These are phyloP conservation scores for Cercospora zeae-maydis DNA, from an alignment of 2,329 filamentous ascomycete genomes.

Conservation along the genomic window DNA sequence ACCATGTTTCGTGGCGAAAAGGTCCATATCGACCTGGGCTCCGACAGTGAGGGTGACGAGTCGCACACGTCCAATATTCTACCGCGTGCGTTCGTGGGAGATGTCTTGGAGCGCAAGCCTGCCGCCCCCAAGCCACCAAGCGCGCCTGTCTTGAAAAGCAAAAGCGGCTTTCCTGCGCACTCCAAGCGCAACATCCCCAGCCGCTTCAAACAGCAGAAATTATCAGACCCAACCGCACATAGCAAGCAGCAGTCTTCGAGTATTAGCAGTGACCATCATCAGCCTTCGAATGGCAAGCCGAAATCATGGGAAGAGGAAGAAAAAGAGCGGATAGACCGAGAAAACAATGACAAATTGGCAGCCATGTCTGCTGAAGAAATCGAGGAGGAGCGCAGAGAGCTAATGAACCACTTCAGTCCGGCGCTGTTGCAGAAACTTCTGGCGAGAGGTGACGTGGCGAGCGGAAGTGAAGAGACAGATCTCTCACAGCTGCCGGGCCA, in stretches of 20 bases:
- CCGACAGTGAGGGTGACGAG: constrained; percentile 37
- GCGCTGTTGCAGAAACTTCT: constrained; percentile 73
- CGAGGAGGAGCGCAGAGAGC: constrained; percentile 70
- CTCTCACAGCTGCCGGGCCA: constrained; percentile 24
- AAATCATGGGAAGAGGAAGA: constrained; percentile 53
- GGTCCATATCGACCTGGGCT: constrained; percentile 58
- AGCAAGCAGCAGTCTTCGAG: background rate
- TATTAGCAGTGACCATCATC: background rate
- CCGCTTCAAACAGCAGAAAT: constrained; percentile 68
- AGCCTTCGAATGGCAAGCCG: constrained; percentile 20
- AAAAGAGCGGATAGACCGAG: constrained; percentile 69
- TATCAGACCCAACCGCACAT: background rate
- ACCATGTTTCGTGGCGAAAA: constrained; percentile 54
- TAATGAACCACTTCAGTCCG: constrained; percentile 74
- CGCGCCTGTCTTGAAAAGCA: constrained; percentile 57
- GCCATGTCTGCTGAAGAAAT: constrained; percentile 82
- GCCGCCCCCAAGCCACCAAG: constrained; percentile 58
- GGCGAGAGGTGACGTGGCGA: constrained; percentile 70
- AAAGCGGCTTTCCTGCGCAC: constrained; percentile 78
- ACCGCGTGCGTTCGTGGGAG: constrained; percentile 56
- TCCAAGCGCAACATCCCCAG: constrained; percentile 72
- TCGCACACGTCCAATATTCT: constrained; percentile 10
- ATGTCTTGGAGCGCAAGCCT: constrained; percentile 73
- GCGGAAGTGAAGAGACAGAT: constrained; percentile 49
- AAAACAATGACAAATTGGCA: constrained; percentile 71